A percentile compares a stretch with the other conserved stretches of the same genome.
Evolutionary conservation across 371 early-diverging fungal genomes (phyloP).

Genomic region (Phascolomyces articulosus): DNA sequence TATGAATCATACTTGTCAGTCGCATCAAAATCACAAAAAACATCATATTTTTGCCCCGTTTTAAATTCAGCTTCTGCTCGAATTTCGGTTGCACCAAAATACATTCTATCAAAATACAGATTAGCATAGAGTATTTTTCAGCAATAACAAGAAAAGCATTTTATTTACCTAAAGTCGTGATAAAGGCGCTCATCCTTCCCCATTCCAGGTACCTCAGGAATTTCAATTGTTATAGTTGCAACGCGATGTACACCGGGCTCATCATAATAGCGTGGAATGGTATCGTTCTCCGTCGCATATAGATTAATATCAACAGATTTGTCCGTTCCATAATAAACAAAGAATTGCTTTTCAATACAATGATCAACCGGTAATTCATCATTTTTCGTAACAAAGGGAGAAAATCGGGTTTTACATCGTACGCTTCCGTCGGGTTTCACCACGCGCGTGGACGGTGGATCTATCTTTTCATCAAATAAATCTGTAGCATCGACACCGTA

Average conservation of each 20-base stretch:
- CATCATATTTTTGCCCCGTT: conserved; percentile 32
- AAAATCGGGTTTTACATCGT: conserved; percentile 46
- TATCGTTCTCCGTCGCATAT: conserved; percentile 44
- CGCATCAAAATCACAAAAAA: conserved; percentile 51
- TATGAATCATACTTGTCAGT: neutral
- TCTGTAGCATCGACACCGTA: conserved; percentile 64
- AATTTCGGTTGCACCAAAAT: conserved; percentile 51
- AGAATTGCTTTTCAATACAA: conserved; percentile 47
- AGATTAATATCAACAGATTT: conserved; percentile 45
- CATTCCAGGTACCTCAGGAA: conserved; percentile 36
- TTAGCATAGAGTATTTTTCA: too few species aligned
- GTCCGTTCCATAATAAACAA: conserved; percentile 50
- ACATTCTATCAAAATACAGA: conserved; percentile 41
- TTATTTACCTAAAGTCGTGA: conserved; percentile 46
- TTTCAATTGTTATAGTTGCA: conserved; percentile 46
- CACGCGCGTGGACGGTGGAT: conserved; percentile 34
- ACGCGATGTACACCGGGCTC: conserved; percentile 41
- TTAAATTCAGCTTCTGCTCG: conserved; percentile 55
- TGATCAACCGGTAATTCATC: conserved; percentile 46
- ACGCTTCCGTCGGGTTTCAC: conserved; percentile 48
- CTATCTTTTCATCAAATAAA: conserved; percentile 47
- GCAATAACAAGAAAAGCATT: too few species aligned
- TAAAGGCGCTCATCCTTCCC: conserved; percentile 35
- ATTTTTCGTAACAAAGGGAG: conserved; percentile 43
- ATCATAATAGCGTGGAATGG: conserved; percentile 41